Percentiles rank a stretch among this genome's conserved stretches.
These are phyloP conservation scores for Somion occarium DNA, from an alignment of 1,284 basidiomycete species.

Conservation along the genomic window DNA sequence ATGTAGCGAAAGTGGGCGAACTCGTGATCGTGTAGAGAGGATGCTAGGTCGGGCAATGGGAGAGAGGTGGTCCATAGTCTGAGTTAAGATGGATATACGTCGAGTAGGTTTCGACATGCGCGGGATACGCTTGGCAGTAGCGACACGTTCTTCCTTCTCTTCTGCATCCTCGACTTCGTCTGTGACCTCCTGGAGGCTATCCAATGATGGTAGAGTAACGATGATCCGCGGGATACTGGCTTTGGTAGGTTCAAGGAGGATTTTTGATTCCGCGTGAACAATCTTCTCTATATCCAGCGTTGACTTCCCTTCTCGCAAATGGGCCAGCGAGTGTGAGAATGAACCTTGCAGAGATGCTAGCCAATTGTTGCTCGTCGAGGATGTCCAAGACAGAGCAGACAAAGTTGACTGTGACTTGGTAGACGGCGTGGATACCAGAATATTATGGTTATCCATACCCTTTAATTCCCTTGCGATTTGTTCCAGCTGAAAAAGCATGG, in stretches of 20 bases:
- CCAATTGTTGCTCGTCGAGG: not conserved
- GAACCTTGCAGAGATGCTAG: not conserved
- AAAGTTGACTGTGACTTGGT: not conserved
- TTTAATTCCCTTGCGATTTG: conserved; percentile 10
- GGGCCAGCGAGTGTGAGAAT: not conserved
- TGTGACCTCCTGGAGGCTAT: not conserved
- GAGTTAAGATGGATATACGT: not conserved
- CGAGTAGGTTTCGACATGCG: not conserved
- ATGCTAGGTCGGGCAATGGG: not conserved
- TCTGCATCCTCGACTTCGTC: not conserved
- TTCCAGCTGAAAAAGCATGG: conserved; percentile 12
- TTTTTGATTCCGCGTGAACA: not conserved
- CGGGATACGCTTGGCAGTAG: not conserved
- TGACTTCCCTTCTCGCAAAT: not conserved
- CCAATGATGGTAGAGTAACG: conserved; percentile 20
- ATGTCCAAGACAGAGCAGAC: not conserved
- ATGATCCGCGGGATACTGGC: conserved; percentile 21
- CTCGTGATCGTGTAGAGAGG: not conserved
- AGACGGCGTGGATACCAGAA: not conserved
- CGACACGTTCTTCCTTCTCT: not conserved
- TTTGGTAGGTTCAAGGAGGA: conserved; percentile 3
- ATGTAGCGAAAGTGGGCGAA: not conserved
- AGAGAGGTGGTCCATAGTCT: not conserved
- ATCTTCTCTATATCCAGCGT: too few relatives aligned
- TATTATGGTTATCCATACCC: not conserved